Percentiles rank a stretch among this genome's conserved stretches.
Evolutionary conservation across 768 basidiomycete genomes (phyloP).

Genomic region (Pholiota conissans): DNA sequence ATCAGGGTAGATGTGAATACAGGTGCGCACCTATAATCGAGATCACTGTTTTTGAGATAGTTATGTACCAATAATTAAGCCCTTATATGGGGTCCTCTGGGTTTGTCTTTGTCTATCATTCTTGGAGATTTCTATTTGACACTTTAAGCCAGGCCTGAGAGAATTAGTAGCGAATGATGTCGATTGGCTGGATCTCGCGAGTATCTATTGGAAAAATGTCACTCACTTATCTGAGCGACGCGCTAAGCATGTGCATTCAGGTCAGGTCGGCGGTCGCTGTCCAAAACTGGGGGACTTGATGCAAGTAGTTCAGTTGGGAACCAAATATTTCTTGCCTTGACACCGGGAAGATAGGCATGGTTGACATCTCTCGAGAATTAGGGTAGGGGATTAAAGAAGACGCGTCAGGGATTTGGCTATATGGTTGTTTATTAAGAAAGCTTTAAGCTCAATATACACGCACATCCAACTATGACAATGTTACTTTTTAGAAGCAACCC

Average conservation of each 20-base stretch:
- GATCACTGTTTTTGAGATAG: not conserved
- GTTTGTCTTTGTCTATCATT: not conserved
- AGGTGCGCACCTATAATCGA: not conserved
- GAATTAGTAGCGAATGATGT: not conserved
- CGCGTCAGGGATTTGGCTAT: not conserved
- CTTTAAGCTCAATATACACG: not conserved
- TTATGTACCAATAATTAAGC: not conserved
- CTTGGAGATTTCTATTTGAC: not conserved
- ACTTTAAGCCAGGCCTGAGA: not conserved
- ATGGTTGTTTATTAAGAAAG: not conserved
- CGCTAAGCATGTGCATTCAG: not conserved
- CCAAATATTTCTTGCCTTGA: not conserved
- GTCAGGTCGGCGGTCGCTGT: not conserved
- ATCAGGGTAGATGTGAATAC: not conserved
- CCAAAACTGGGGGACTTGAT: not conserved
- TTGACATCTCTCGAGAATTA: not conserved
- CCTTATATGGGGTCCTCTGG: not conserved
- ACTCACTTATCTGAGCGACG: not conserved
- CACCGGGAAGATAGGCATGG: not conserved
- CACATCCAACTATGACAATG: not conserved
- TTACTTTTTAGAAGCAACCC: constrained; percentile 19
- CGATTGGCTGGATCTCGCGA: not conserved
- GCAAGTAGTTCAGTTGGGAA: not conserved
- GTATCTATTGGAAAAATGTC: not conserved
- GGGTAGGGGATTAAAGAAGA: not conserved